phyloP scores from a whole-genome alignment of 2,329 filamentous ascomycete genomes.

The Diaporthe ilicicola region DNA sequence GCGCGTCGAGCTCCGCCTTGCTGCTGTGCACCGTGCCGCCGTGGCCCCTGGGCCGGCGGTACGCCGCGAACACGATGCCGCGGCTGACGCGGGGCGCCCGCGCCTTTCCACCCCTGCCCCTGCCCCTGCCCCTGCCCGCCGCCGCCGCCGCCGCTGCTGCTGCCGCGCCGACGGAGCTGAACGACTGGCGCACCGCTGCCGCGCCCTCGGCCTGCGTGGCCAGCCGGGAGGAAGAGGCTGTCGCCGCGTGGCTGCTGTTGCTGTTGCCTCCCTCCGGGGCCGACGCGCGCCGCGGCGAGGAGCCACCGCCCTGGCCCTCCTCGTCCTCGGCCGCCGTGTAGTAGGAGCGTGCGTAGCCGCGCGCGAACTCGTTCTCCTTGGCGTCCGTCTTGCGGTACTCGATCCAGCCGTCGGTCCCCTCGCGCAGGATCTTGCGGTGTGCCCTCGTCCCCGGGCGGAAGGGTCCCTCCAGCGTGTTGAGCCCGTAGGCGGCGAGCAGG shows the following conservation, averaged over 20 bases:
- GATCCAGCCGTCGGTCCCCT: constrained; percentile 57
- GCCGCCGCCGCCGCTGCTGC: constrained; percentile 13
- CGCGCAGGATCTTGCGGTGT: constrained; percentile 57
- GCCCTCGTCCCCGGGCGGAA: constrained; percentile 60
- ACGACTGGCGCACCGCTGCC: background rate
- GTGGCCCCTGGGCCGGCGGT: constrained; percentile 55
- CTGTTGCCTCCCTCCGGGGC: background rate
- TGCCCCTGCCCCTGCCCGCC: background rate
- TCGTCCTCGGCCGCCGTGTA: constrained; percentile 46
- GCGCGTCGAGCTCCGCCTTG: constrained; percentile 52
- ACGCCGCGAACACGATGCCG: constrained; percentile 66
- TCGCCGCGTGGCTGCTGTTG: constrained; percentile 32
- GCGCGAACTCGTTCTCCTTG: constrained; percentile 54
- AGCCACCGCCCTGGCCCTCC: background rate
- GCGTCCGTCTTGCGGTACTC: constrained; percentile 58
- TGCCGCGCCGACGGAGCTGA: background rate
- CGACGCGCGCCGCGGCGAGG: constrained; percentile 4
- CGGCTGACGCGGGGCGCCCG: constrained; percentile 48
- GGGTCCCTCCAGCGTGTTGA: constrained; percentile 59
- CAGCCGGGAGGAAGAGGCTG: constrained; percentile 12
- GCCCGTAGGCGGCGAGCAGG: constrained; percentile 63
- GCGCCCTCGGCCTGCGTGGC: background rate
- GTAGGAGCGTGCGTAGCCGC: constrained; percentile 63
- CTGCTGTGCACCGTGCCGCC: constrained; percentile 46
- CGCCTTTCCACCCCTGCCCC: background rate